A percentile compares a stretch with the other conserved stretches of the same genome.
These are phyloP conservation scores for Daldinia concentrica DNA, from an alignment of 495 filamentous ascomycete genomes.

Conservation along the genomic window DNA sequence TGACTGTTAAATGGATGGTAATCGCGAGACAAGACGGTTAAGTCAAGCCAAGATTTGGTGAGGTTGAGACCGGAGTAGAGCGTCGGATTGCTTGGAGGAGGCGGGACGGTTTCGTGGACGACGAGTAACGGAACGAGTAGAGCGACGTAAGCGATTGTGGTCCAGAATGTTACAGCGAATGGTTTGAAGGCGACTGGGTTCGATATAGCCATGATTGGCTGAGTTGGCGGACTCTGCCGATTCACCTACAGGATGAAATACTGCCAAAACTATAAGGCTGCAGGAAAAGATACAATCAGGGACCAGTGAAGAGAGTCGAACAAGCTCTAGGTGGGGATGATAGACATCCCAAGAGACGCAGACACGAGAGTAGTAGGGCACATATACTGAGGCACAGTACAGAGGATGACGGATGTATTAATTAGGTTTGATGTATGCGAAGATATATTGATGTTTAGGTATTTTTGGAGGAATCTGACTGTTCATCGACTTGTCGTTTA, in stretches of 20 bases:
- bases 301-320: constrained; percentile 22
- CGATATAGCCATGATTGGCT: constrained; percentile 47
- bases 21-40: constrained; percentile 73
- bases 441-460: constrained; percentile 27
- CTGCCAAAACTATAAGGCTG: constrained; percentile 29
- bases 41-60: constrained; percentile 85
- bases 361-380: constrained; percentile 15
- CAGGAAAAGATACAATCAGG: constrained; percentile 24
- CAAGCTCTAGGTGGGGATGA: constrained; percentile 35
- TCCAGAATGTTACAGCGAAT: constrained; percentile 76
- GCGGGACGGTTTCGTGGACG: constrained; percentile 78
- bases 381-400: constrained; percentile 2
- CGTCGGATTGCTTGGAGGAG: constrained; percentile 67
- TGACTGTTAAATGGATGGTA: constrained; percentile 91
- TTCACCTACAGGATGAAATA: constrained; percentile 29
- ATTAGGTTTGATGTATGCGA: not conserved
- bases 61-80: constrained; percentile 73
- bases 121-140: constrained; percentile 74
- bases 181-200: constrained; percentile 65
- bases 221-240: constrained; percentile 20
- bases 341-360: constrained; percentile 29
- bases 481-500: not conserved
- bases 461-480: not conserved
- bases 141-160: constrained; percentile 73
- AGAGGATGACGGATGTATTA: constrained; percentile 4